phyloP scores from a whole-genome alignment of 257 asterid species.

The Rubia yunnanensis region DNA sequence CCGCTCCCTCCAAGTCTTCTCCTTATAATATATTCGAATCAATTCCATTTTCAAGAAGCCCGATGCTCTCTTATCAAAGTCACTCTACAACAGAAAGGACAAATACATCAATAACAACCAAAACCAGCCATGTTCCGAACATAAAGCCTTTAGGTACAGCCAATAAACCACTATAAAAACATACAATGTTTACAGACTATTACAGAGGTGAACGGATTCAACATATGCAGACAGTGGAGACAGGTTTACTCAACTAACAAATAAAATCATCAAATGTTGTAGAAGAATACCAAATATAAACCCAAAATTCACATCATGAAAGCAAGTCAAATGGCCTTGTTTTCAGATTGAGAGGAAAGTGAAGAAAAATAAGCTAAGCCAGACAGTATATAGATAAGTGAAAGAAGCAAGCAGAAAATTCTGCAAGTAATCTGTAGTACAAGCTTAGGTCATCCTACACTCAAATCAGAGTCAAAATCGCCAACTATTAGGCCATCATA shows the following conservation, averaged over 20 bases:
- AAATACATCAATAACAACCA: conserved; percentile 13
- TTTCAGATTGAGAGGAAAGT: neutral
- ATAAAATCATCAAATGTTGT: neutral
- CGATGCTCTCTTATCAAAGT: conserved; percentile 51
- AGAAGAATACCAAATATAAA: neutral
- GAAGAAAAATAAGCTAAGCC: neutral
- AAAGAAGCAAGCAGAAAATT: neutral
- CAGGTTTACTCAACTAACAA: neutral
- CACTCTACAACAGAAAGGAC: conserved; percentile 42
- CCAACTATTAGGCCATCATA: no score
- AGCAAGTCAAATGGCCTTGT: neutral
- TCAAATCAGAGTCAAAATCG: neutral
- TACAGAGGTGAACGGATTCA: neutral
- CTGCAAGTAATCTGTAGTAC: neutral
- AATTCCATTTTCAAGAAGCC: conserved; percentile 56
- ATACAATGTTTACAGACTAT: neutral
- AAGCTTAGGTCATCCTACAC: neutral
- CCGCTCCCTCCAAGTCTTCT: conserved; percentile 71
- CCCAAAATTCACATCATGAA: neutral
- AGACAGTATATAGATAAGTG: neutral
- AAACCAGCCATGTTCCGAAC: neutral
- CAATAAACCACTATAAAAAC: neutral
- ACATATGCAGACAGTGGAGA: neutral
- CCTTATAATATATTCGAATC: conserved; percentile 54
- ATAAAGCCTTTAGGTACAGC: neutral